A percentile compares a stretch with the other conserved stretches of the same genome.
Conservation (phyloP, 1,139 yeast genomes). For the Saccharomyces hybrid region DNA sequence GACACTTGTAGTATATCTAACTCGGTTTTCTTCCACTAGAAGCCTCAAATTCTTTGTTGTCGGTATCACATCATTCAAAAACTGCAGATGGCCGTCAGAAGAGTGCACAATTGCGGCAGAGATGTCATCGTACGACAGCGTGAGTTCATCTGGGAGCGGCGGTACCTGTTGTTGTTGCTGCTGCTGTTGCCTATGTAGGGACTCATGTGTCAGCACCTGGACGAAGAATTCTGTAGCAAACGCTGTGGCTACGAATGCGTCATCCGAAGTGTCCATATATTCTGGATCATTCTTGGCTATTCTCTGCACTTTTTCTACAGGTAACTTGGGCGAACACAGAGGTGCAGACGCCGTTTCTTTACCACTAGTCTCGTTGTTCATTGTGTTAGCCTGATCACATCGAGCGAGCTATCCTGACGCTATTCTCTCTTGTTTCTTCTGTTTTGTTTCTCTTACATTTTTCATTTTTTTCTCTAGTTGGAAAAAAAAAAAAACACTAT, state of each 20-base stretch:
- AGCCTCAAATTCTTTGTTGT: slow-evolving; percentile 43
- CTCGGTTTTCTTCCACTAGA: slow-evolving; percentile 37
- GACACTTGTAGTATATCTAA: slow-evolving; percentile 31
- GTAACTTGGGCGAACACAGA: slow-evolving; percentile 35
- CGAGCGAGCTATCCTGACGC: not conserved
- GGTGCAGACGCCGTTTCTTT: not conserved
- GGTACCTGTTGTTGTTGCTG: not conserved
- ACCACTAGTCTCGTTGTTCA: not conserved
- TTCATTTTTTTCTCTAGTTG: not conserved
- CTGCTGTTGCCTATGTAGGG: slow-evolving; percentile 40
- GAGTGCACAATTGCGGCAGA: slow-evolving; percentile 49
- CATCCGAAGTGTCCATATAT: slow-evolving; percentile 61
- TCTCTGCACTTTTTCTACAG: slow-evolving; percentile 71
- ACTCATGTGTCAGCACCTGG: slow-evolving; percentile 72
- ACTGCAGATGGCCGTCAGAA: slow-evolving; percentile 56
- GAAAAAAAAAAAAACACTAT: slow-evolving; percentile 7
- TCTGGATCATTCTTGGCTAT: slow-evolving; percentile 87
- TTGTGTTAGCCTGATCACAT: not conserved
- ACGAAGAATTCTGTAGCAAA: slow-evolving; percentile 83
- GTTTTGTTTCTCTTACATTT: not conserved
- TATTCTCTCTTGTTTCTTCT: not conserved
- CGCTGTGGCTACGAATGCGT: slow-evolving; percentile 77
- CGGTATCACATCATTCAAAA: slow-evolving; percentile 62
- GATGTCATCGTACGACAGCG: slow-evolving; percentile 54
- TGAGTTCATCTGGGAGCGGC: slow-evolving; percentile 8